A percentile compares a stretch with the other conserved stretches of the same genome.
Evolutionary conservation across 2,329 filamentous ascomycete species (phyloP).

Genomic region (Coniella lustricola): DNA sequence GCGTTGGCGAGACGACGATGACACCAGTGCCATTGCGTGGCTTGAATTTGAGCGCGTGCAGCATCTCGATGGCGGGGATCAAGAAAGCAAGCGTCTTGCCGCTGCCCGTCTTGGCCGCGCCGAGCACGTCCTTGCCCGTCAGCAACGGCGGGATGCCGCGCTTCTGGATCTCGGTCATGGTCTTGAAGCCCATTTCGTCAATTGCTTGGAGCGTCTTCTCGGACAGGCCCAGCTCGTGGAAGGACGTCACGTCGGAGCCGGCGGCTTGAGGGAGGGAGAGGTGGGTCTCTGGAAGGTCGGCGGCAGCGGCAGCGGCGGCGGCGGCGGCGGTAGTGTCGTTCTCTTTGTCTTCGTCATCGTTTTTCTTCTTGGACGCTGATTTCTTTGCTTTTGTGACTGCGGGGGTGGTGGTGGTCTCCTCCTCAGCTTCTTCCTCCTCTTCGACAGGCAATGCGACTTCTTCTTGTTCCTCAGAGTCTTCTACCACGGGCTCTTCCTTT

Average conservation of each 20-base stretch:
- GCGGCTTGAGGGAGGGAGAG: slow-evolving; percentile 49
- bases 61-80: slow-evolving; percentile 89
- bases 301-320: slow-evolving; percentile 14
- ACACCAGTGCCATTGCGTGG: slow-evolving; percentile 89
- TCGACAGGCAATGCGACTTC: slow-evolving; percentile 16
- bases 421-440: slow-evolving; percentile 17
- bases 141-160: slow-evolving; percentile 81
- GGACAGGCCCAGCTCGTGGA: slow-evolving; percentile 76
- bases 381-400: slow-evolving; percentile 16
- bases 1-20: slow-evolving; percentile 85
- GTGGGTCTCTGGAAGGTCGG: slow-evolving; percentile 30
- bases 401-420: background rate
- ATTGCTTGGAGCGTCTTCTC: slow-evolving; percentile 86
- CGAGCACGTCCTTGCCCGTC: slow-evolving; percentile 85
- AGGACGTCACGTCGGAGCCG: slow-evolving; percentile 59
- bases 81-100: slow-evolving; percentile 95
- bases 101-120: slow-evolving; percentile 91
- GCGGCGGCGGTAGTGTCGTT: slow-evolving; percentile 25
- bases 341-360: slow-evolving; percentile 19
- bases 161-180: slow-evolving; percentile 92
- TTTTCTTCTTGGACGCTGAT: background rate
- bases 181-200: slow-evolving; percentile 84
- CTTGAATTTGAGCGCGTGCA: slow-evolving; percentile 86
- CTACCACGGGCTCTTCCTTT: slow-evolving; percentile 12
- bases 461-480: slow-evolving; percentile 10